Evolutionary conservation across 495 filamentous ascomycete genomes (phyloP), one percentile per base, ranked within the genome.

Genomic region (Aspergillus nidulans): DNA sequence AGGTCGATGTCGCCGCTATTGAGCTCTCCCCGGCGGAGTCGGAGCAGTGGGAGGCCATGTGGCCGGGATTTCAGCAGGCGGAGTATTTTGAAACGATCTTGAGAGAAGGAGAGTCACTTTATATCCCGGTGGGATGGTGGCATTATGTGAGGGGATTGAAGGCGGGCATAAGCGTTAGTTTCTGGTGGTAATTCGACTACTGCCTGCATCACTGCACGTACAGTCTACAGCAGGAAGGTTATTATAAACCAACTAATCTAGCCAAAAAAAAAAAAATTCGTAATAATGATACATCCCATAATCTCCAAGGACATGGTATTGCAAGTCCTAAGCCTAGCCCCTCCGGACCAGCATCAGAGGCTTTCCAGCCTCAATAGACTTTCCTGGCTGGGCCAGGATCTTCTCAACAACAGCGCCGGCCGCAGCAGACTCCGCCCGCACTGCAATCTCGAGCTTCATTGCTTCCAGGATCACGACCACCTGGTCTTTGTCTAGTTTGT

Each of bases 61-160:
- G 77, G 77, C 81, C 83, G 6, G 70, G 75, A 0, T 88, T 88
- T 57, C 57, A 63, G 53, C 60, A 76, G 25, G 81, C 89, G 9
- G 72, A 76, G 48, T 96, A 87, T 70, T 69, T 91, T 12, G 94
- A 98, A 64, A 85, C 82, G 15, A 81, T 97, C 0, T 67, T 98
- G 20, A 81, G 78, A 30, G 85, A 85, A 24, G 94, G 92, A 0
- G 91, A 98, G 54, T 87, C 82, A 60, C 66, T 99, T 55, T 96
- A 95, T 73, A 91, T 99, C 49, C 94, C 94, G 4, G 77, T 89
- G 3, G 94, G 92, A 18, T 99, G 94, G 94, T 99, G 94, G 94
- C 94, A 99, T 76, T 97, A 96, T 78, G 90, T 99, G 5, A 77
- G 87, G 57, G 89, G 89, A 32, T 63, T 97, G 66, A 88, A 80